These are phyloP conservation scores for Ogataea parapolymorpha DNA, from an alignment of 805 yeast genomes.

Conservation along the genomic window DNA sequence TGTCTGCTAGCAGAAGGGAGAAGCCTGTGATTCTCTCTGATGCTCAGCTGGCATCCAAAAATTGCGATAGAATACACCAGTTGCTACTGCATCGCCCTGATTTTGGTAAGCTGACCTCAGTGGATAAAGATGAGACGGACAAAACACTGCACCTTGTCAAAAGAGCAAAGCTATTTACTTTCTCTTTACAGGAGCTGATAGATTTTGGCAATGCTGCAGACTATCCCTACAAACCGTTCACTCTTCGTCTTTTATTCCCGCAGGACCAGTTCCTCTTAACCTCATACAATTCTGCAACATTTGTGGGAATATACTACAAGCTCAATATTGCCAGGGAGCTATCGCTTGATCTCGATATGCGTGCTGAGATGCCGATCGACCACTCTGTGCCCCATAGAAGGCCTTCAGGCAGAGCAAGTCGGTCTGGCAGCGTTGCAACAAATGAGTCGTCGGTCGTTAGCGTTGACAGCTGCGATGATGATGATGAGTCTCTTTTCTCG, in stretches of 20 bases:
- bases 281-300: conserved; percentile 27
- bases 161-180: conserved; percentile 12
- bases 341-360: conserved; percentile 31
- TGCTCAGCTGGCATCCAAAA: conserved; percentile 7
- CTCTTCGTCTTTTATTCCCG: conserved; percentile 30
- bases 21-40: neutral
- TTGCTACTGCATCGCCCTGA: conserved; percentile 14
- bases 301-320: conserved; percentile 30
- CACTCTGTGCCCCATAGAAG: conserved; percentile 31
- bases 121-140: conserved; percentile 7
- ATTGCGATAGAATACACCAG: conserved; percentile 12
- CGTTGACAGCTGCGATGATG: conserved; percentile 6
- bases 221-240: conserved; percentile 27
- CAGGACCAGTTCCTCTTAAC: conserved; percentile 27
- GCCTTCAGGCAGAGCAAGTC: conserved; percentile 3
- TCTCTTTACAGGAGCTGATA: conserved; percentile 31
- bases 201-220: conserved; percentile 34
- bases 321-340: conserved; percentile 31
- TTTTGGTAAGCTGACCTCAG: conserved; percentile 8
- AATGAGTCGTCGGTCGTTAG: conserved; percentile 4
- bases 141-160: conserved; percentile 8
- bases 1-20: neutral
- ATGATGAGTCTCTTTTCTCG: conserved; percentile 10
- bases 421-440: conserved; percentile 10
- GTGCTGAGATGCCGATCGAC: conserved; percentile 26